phyloP scores from a whole-genome alignment of 2,329 filamentous ascomycete genomes.

The Penicillium sp. region DNA sequence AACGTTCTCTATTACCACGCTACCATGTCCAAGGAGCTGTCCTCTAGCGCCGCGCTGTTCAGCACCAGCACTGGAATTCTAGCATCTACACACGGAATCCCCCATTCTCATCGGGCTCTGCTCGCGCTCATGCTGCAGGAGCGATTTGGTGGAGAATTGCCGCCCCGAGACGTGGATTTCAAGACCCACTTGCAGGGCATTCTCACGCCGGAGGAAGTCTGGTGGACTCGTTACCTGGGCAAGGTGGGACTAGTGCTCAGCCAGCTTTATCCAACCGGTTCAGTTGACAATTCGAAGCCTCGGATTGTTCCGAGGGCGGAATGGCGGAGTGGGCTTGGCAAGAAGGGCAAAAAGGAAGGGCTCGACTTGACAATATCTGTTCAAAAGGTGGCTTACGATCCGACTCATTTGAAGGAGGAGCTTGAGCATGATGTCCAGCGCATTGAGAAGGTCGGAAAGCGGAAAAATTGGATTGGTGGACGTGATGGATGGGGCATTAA shows the following conservation, averaged over 20 bases:
- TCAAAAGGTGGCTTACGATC: slow-evolving; percentile 26
- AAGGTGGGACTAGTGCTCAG: slow-evolving; percentile 32
- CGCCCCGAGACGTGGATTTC: slow-evolving; percentile 33
- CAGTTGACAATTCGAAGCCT: slow-evolving; percentile 26
- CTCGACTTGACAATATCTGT: slow-evolving; percentile 28
- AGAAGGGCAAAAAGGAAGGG: slow-evolving; percentile 33
- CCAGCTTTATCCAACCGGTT: slow-evolving; percentile 34
- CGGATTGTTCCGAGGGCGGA: slow-evolving; percentile 28
- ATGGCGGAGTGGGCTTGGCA: slow-evolving; percentile 34
- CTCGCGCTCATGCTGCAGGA: slow-evolving; percentile 36
- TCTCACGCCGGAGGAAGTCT: slow-evolving; percentile 35
- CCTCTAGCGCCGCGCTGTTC: slow-evolving; percentile 33
- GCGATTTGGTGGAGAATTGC: slow-evolving; percentile 36
- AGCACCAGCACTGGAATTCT: slow-evolving; percentile 36
- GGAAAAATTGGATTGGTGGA: slow-evolving; percentile 39
- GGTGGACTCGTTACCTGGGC: slow-evolving; percentile 38
- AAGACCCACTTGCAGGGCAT: slow-evolving; percentile 29
- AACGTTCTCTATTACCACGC: slow-evolving; percentile 37
- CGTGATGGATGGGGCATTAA: slow-evolving; percentile 31
- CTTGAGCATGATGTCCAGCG: slow-evolving; percentile 27
- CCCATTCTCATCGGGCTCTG: slow-evolving; percentile 35
- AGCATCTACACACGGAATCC: slow-evolving; percentile 35
- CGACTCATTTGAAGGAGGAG: slow-evolving; percentile 26
- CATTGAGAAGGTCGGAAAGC: slow-evolving; percentile 39
- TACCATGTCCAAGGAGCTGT: slow-evolving; percentile 34